Conservation (phyloP, 371 early-diverging fungal genomes). For the Rhizopus arrhizus region DNA sequence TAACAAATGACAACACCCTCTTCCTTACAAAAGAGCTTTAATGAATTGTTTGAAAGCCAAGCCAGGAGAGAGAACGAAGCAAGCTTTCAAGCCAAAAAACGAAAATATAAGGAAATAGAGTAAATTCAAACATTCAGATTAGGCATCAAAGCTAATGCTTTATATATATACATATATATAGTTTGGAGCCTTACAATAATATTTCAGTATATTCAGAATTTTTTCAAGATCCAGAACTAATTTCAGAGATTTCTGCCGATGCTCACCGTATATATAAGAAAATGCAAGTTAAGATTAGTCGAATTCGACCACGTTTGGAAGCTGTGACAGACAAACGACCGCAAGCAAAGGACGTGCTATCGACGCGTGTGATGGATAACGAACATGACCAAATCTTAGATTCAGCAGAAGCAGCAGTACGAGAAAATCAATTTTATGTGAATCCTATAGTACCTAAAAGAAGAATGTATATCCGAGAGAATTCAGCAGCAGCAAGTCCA, state of each 20-base stretch:
- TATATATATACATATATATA: neutral
- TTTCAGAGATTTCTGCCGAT: constrained; percentile 11
- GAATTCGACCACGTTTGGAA: constrained; percentile 8
- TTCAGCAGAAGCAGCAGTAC: constrained; percentile 8
- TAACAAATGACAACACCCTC: constrained; percentile 7
- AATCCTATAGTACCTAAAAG: constrained; percentile 36
- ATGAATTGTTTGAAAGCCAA: constrained; percentile 11
- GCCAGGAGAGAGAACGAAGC: neutral
- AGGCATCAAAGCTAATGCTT: neutral
- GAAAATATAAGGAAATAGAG: constrained; percentile 6
- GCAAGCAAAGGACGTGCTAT: constrained; percentile 47
- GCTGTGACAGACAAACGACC: constrained; percentile 25
- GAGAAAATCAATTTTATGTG: constrained; percentile 13
- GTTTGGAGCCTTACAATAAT: constrained; percentile 5
- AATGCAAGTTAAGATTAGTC: neutral
- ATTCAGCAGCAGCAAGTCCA: constrained; percentile 4
- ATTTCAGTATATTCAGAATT: constrained; percentile 14
- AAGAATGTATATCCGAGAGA: constrained; percentile 14
- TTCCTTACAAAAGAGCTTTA: constrained; percentile 5
- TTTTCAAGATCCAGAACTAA: constrained; percentile 29
- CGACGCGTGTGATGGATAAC: constrained; percentile 26
- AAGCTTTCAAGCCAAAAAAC: constrained; percentile 4
- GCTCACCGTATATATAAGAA: neutral
- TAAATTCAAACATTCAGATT: neutral
- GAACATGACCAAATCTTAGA: constrained; percentile 14